Percentiles rank a stretch among this genome's conserved stretches.
phyloP scores from a whole-genome alignment of 768 basidiomycete genomes.

The Pleurotus ostreatus region DNA sequence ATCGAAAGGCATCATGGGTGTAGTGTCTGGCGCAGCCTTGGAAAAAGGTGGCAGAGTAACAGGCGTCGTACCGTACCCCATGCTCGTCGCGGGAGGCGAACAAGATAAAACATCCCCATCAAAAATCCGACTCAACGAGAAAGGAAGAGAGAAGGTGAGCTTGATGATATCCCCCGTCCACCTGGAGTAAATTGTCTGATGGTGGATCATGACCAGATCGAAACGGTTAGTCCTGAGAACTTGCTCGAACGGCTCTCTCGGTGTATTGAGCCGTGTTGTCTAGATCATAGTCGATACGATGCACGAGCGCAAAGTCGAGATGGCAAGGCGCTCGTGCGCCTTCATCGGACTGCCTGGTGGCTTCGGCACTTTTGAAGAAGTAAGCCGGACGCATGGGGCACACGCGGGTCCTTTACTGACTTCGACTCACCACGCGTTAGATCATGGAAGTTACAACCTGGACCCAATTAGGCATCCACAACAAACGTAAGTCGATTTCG shows the following conservation, averaged over 20 bases:
- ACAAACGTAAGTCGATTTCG: conserved; percentile 52
- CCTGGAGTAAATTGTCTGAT: neutral
- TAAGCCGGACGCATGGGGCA: conserved; percentile 18
- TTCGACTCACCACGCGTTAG: conserved; percentile 27
- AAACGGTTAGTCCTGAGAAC: conserved; percentile 22
- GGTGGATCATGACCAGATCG: conserved; percentile 15
- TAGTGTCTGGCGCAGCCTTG: conserved; percentile 62
- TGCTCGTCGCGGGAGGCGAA: conserved; percentile 65
- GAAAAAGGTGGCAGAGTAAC: conserved; percentile 68
- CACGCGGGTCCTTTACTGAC: neutral
- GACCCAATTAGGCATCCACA: conserved; percentile 87
- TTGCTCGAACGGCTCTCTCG: no score
- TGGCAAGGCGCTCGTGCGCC: conserved; percentile 76
- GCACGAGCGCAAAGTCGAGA: conserved; percentile 88
- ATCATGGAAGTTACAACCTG: conserved; percentile 92
- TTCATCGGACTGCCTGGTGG: conserved; percentile 93
- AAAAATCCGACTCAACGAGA: conserved; percentile 19
- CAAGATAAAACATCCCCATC: conserved; percentile 34
- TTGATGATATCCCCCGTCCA: neutral
- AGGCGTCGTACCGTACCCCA: conserved; percentile 77
- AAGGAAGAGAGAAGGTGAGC: conserved; percentile 18
- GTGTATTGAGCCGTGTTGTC: no score
- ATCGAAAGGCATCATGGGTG: conserved; percentile 80
- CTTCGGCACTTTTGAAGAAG: conserved; percentile 95
- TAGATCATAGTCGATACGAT: conserved; percentile 76